Evolutionary conservation across 2,329 filamentous ascomycete genomes (phyloP).

Genomic region (Xylariaceae sp.): DNA sequence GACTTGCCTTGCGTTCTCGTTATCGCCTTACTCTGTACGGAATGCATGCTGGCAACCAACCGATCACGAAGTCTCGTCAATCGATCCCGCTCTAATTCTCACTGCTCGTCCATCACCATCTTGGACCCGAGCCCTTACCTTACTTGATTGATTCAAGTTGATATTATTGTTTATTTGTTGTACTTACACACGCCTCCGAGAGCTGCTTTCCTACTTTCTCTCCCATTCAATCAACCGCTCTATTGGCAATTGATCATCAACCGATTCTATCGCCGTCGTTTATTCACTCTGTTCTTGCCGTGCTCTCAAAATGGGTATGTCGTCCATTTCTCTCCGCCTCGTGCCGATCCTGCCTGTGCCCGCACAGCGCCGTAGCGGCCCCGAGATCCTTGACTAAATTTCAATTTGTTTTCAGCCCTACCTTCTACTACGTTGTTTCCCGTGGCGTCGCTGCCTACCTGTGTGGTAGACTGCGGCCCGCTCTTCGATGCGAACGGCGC

Average conservation of each 20-base stretch:
- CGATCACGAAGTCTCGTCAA: background rate
- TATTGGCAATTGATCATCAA: background rate
- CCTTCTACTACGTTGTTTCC: conserved; percentile 50
- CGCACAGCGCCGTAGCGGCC: background rate
- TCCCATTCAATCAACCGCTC: background rate
- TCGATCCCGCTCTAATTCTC: background rate
- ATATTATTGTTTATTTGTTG: background rate
- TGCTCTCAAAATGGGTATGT: conserved; percentile 12
- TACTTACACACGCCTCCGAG: background rate
- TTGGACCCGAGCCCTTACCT: background rate
- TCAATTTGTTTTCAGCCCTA: conserved; percentile 7
- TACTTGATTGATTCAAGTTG: conserved; percentile 1
- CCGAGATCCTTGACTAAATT: conserved; percentile 2
- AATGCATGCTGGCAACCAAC: background rate
- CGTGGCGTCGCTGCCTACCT: conserved; percentile 55
- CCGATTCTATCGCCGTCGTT: background rate
- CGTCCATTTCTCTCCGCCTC: background rate
- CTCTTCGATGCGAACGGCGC: conserved; percentile 66
- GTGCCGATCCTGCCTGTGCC: background rate
- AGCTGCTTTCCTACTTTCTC: background rate
- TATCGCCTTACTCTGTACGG: no score
- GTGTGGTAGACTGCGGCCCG: conserved; percentile 52
- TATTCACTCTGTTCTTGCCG: background rate
- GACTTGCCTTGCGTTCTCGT: no score
- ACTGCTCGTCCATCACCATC: background rate